Percentiles rank a stretch among this genome's conserved stretches.
Evolutionary conservation across 352 stramenopile genomes (phyloP).

Genomic region (Blastocystis sp.): DNA sequence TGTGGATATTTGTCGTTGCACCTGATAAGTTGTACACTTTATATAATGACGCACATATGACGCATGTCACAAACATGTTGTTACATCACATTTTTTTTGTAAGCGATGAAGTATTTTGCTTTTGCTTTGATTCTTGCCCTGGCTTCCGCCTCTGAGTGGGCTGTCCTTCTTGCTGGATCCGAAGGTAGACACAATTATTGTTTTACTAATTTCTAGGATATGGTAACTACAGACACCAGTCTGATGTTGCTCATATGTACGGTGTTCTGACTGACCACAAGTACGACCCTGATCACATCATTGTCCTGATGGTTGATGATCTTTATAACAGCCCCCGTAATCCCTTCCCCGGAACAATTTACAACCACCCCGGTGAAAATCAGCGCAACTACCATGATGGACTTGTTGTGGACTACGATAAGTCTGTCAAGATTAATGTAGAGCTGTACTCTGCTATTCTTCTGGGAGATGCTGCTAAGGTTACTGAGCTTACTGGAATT

Average conservation of each 20-base stretch:
- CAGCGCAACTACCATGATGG: slow-evolving; percentile 78
- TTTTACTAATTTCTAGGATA: slow-evolving; percentile 73
- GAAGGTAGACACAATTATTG: not conserved
- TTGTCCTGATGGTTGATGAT: slow-evolving; percentile 87
- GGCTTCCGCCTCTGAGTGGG: slow-evolving; percentile 33
- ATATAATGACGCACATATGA: not conserved
- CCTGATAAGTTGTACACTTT: not conserved
- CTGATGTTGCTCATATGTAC: slow-evolving; percentile 80
- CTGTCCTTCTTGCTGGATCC: slow-evolving; percentile 52
- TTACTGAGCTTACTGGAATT: slow-evolving; percentile 69
- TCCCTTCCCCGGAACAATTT: slow-evolving; percentile 80
- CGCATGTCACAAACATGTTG: not conserved
- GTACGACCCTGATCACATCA: slow-evolving; percentile 81
- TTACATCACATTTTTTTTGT: slow-evolving; percentile 1
- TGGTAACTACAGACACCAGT: slow-evolving; percentile 84
- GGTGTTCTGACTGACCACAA: slow-evolving; percentile 82
- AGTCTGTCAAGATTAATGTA: slow-evolving; percentile 74
- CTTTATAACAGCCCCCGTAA: slow-evolving; percentile 77
- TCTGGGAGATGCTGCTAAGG: slow-evolving; percentile 75
- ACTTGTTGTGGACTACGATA: slow-evolving; percentile 64
- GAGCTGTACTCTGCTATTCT: slow-evolving; percentile 82
- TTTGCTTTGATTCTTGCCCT: slow-evolving; percentile 55
- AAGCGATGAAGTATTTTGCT: slow-evolving; percentile 18
- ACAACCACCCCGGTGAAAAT: slow-evolving; percentile 76
- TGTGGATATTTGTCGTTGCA: not conserved